Evolutionary conservation across 2,329 filamentous ascomycete species (phyloP).

Genomic region (Ophiostoma perfectum): DNA sequence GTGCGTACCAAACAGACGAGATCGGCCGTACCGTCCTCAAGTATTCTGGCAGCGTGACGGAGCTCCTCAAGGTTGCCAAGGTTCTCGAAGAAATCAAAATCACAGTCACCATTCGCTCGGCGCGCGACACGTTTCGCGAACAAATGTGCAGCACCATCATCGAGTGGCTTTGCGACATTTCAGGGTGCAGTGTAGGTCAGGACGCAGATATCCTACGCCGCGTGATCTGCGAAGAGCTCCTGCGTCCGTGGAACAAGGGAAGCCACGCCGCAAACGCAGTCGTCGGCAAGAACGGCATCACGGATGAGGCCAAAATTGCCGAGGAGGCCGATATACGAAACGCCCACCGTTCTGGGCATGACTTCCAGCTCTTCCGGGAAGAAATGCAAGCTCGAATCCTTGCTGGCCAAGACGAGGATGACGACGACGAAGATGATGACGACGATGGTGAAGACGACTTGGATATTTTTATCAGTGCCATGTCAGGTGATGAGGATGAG

Average conservation of each 20-base stretch:
- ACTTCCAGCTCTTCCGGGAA: not conserved
- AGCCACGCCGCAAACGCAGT: conserved; percentile 75
- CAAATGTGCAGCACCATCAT: conserved; percentile 98
- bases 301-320: conserved; percentile 65
- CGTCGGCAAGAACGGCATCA: conserved; percentile 71
- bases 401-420: conserved; percentile 36
- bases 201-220: conserved; percentile 74
- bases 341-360: conserved; percentile 50
- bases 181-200: conserved; percentile 76
- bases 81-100: conserved; percentile 94
- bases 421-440: conserved; percentile 32
- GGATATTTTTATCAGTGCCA: conserved; percentile 28
- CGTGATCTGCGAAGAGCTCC: conserved; percentile 83
- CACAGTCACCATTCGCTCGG: conserved; percentile 88
- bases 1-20: conserved; percentile 83
- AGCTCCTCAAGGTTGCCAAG: conserved; percentile 70
- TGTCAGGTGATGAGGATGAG: conserved; percentile 6
- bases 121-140: conserved; percentile 91
- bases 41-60: conserved; percentile 65
- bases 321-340: conserved; percentile 47
- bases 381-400: conserved; percentile 5
- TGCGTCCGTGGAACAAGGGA: conserved; percentile 80
- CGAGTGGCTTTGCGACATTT: conserved; percentile 91
- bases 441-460: conserved; percentile 20
- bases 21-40: conserved; percentile 81